Conservation (phyloP, 331 rosid genomes). For the Rosa hybrid region DNA sequence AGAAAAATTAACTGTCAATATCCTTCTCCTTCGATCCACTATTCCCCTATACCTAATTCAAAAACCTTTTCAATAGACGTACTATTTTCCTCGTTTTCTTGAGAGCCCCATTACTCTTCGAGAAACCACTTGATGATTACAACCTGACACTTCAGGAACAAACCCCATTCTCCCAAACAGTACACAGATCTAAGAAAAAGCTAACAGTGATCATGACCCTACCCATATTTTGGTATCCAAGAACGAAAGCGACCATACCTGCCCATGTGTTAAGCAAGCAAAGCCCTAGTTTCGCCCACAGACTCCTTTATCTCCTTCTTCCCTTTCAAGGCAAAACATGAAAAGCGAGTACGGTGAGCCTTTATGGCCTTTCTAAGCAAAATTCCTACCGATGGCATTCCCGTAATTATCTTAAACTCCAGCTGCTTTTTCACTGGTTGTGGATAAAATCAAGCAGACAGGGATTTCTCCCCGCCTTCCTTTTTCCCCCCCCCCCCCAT, state of each 20-base stretch:
- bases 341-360: neutral
- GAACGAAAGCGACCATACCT: neutral
- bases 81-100: no score
- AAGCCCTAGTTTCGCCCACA: neutral
- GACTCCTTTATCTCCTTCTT: neutral
- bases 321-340: neutral
- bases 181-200: neutral
- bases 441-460: slow-evolving; percentile 32
- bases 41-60: no score
- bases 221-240: neutral
- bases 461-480: neutral
- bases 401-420: neutral
- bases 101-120: neutral
- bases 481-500: slow-evolving; percentile 12
- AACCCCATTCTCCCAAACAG: neutral
- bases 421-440: neutral
- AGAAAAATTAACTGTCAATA: no score
- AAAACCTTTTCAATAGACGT: no score
- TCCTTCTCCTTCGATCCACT: no score
- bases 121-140: neutral
- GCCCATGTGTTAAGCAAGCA: neutral
- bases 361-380: neutral
- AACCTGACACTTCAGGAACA: neutral
- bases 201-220: neutral
- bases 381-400: neutral